Evolutionary conservation across 148 eudicot species (phyloP), one percentile per base, ranked within the genome.

Genomic region (Diospyros lotus): DNA sequence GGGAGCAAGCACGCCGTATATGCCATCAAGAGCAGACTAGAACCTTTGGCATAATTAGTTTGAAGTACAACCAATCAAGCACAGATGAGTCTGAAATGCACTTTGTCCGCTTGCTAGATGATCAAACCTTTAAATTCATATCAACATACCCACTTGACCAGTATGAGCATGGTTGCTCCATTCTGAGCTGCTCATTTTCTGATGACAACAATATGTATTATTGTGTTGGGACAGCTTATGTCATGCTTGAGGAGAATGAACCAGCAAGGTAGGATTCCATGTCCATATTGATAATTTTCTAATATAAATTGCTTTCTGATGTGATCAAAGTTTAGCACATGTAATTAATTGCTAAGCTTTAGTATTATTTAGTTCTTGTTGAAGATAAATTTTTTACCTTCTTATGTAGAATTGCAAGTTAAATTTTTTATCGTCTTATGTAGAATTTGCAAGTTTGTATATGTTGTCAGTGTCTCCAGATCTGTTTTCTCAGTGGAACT

Each of bases 21-120:
- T 92, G 96, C 69, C 98, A 94, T 81, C 98, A 94, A 84, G 98
- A 94, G 83, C 97, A 92, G 83, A 89, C 92, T 45, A 93, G 92
- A 50, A 89, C 97, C 8, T 94, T 94, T 81, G 94, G 96, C 55
- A 80, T 94, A 58, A 90, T 92, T 62, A 92, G 98, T 86, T 53
- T 90, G 75, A 94, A 89, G 84, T 89, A 86, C 78, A 92, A 84
- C 66, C 92, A 85, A 75, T 85, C 98, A 52, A 88, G 82, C 77
- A 71, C 92, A 10, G 98, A 94, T 58, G 97, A 94, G 55, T 64
- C 89, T 77, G 98, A 92, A 83, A 87, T 85, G 92, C 96, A 92
- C 82, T 92, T 90, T 75, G 79, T 94, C 67, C 97, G 98, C 73
- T 84, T 94, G 82, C 79, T 94, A 66, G 98, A 94, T 83, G 98